Evolutionary conservation across 768 basidiomycete species (phyloP).

Genomic region (Coprinellus aureogranulatus): DNA sequence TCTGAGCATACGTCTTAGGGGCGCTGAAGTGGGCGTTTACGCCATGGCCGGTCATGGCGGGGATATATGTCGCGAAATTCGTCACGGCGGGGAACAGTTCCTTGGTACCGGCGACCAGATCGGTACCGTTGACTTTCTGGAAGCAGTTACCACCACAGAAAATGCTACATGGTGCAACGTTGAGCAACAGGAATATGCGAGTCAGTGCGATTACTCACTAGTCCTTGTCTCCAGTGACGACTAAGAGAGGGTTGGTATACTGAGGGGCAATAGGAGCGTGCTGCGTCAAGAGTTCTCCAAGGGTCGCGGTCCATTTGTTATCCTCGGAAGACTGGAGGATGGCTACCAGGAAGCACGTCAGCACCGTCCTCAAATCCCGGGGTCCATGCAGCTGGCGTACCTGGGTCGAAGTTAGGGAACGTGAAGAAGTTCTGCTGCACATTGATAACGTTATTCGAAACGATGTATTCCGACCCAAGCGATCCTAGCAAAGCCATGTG

Average conservation of each 20-base stretch:
- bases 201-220: not conserved
- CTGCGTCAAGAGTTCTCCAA: not conserved
- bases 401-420: not conserved
- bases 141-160: not conserved
- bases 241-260: not conserved
- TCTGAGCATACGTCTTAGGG: slow-evolving; percentile 7
- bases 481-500: not conserved
- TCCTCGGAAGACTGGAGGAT: not conserved
- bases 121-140: not conserved
- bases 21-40: slow-evolving; percentile 16
- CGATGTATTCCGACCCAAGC: not conserved
- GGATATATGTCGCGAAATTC: slow-evolving; percentile 8
- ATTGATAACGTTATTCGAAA: not conserved
- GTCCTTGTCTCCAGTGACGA: not conserved
- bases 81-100: slow-evolving; percentile 11
- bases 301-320: not conserved
- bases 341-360: not conserved
- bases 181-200: not conserved
- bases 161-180: not conserved
- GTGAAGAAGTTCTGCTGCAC: not conserved
- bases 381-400: not conserved
- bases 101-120: not conserved
- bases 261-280: not conserved
- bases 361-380: not conserved
- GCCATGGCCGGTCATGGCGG: slow-evolving; percentile 16